phyloP scores from a whole-genome alignment of 2,329 filamentous ascomycete genomes.

The Phyllosticta capitalensis region DNA sequence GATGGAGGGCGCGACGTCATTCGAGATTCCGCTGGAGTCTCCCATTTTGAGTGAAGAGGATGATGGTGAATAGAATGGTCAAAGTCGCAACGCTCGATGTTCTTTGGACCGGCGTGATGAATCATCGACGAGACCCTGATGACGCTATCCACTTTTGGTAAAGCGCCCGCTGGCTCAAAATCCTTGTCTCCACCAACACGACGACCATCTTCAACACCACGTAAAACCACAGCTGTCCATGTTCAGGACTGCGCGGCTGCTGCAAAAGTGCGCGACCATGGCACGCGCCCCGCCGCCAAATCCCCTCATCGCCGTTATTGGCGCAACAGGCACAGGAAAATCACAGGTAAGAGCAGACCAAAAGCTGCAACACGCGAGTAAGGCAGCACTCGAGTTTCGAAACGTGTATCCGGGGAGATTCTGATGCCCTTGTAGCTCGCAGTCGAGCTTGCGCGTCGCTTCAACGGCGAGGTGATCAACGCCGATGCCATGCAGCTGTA shows the following conservation, averaged over 20 bases:
- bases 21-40: neutral
- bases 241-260: neutral
- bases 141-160: neutral
- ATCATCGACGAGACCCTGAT: neutral
- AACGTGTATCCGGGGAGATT: neutral
- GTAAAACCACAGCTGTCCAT: neutral
- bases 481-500: slow-evolving; percentile 99
- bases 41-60: neutral
- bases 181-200: neutral
- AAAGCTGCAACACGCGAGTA: neutral
- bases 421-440: slow-evolving; percentile 57
- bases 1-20: slow-evolving; percentile 37
- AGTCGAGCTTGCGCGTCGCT: slow-evolving; percentile 71
- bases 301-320: slow-evolving; percentile 72
- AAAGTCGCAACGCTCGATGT: neutral
- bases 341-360: slow-evolving; percentile 56
- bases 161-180: neutral
- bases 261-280: slow-evolving; percentile 3
- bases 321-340: slow-evolving; percentile 88
- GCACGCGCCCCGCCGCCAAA: slow-evolving; percentile 15
- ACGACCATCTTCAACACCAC: neutral
- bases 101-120: neutral
- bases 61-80: neutral
- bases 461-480: slow-evolving; percentile 92
- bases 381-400: neutral